Evolutionary conservation across 2,329 filamentous ascomycete genomes (phyloP).

Genomic region (Epichloe glyceriae): DNA sequence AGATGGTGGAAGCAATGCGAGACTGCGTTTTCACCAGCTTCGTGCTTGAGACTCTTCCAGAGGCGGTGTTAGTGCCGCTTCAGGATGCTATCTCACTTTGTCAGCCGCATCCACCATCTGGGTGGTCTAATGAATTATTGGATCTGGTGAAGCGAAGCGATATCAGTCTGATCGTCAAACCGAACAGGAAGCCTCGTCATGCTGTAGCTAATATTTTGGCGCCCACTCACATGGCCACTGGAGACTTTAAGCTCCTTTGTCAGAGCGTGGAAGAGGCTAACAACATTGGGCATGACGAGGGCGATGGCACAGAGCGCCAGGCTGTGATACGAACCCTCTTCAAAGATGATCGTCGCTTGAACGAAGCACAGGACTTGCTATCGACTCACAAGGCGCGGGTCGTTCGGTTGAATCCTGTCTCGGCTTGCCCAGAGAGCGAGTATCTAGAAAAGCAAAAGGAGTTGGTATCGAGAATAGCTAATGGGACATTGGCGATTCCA

Average conservation of each 20-base stretch:
- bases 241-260: conserved; percentile 72
- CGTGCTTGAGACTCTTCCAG: conserved; percentile 71
- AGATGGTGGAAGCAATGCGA: conserved; percentile 63
- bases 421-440: conserved; percentile 72
- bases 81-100: conserved; percentile 76
- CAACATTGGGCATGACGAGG: conserved; percentile 55
- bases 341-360: conserved; percentile 76
- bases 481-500: conserved; percentile 78
- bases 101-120: conserved; percentile 66
- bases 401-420: conserved; percentile 62
- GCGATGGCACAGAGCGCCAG: conserved; percentile 72
- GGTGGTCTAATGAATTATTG: conserved; percentile 61
- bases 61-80: conserved; percentile 67
- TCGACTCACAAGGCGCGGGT: conserved; percentile 71
- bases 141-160: conserved; percentile 72
- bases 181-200: conserved; percentile 18
- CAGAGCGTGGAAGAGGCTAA: conserved; percentile 48
- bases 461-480: conserved; percentile 72
- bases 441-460: conserved; percentile 88
- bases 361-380: conserved; percentile 74
- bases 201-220: conserved; percentile 29
- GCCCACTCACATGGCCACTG: conserved; percentile 51
- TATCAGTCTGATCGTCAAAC: conserved; percentile 52
- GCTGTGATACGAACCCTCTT: conserved; percentile 78
- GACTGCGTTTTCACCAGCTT: conserved; percentile 52